Base-by-base conservation (phyloP, 2,329 filamentous ascomycete genomes). In the Hypoxylon sp. region DNA sequence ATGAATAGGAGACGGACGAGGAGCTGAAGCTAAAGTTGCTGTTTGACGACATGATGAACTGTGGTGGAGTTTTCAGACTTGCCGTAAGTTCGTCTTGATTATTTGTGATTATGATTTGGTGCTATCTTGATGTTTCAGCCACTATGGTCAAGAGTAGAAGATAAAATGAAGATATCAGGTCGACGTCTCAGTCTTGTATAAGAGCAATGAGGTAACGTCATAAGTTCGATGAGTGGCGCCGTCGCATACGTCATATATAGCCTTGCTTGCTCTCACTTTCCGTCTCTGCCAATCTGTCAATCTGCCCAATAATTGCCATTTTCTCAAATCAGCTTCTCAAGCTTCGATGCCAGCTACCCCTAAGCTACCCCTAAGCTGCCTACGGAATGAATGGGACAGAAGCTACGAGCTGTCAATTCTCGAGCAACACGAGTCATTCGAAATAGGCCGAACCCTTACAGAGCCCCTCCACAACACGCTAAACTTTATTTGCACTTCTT, bases 1-100 rank as follows among this genome's bases (percentile, higher is more conserved):
- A 60, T 15, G 58, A 60, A 49, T 42, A 65, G 31, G 58, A 62
- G 35, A 64, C 47, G 17, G 61, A 57, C 10, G 63, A 62, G 20
- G 46, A 54, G 33, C 49, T 58, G 40, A 47, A 64, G 27, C 37
- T 55, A 26, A 33, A 61, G 49, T 23, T 55, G 18, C 26, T 51
- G 23, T 51, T 61, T 17, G 63, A 65, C 17, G 60, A 35, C 63
- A 66, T 66, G 42, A 6, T 62, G 35, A 26, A 23, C 17, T 5
- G 11, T n/a, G 21, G 3, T 42, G 11, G 13, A 4, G 6, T 42
- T 8, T 26, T 42, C 1, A 42, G 7, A 26, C 4, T 11, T 23
- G 6, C 9, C 13, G 7, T 6, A 8, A 35, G 3, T 4, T 6
- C 3, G n/a, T 9, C 18, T n/a, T n/a, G n/a, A n/a, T n/a, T n/a